Evolutionary conservation across 2,329 filamentous ascomycete species (phyloP).

Genomic region (Colletotrichum melonis): DNA sequence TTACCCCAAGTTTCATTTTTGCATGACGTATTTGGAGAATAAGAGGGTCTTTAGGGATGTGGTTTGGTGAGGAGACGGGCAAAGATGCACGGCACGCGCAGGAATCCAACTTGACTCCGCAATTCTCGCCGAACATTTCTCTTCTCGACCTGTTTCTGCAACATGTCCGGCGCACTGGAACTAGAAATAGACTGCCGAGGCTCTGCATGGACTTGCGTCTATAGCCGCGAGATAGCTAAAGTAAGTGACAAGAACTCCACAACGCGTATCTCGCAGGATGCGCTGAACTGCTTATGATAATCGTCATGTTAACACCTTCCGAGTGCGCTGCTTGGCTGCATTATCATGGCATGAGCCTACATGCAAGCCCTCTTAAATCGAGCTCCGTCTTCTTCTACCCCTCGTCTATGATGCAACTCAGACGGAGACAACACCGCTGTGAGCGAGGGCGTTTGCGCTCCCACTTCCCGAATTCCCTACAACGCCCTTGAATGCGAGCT

Average conservation of each 20-base stretch:
- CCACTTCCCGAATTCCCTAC: background rate
- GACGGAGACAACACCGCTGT: background rate
- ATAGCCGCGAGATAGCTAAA: background rate
- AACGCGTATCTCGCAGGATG: background rate
- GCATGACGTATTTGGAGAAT: constrained; percentile 28
- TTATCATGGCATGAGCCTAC: background rate
- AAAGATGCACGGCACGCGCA: background rate
- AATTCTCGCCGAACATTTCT: constrained; percentile 17
- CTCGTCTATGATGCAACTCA: background rate
- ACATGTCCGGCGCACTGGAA: background rate
- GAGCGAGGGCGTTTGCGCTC: background rate
- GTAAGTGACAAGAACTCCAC: background rate
- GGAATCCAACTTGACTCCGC: background rate
- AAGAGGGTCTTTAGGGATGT: background rate
- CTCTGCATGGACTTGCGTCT: background rate
- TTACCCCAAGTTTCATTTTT: constrained; percentile 3
- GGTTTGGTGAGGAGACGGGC: background rate
- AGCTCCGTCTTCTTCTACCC: background rate
- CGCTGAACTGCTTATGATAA: background rate
- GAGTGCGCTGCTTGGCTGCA: background rate
- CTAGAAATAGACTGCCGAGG: background rate
- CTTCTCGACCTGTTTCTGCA: background rate
- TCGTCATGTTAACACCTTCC: background rate
- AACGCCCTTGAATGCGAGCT: background rate
- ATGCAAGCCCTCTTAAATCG: background rate